Percentiles rank a stretch among this genome's conserved stretches.
Conservation (phyloP, 805 yeast genomes). For the Hyphopichia homilentoma region DNA sequence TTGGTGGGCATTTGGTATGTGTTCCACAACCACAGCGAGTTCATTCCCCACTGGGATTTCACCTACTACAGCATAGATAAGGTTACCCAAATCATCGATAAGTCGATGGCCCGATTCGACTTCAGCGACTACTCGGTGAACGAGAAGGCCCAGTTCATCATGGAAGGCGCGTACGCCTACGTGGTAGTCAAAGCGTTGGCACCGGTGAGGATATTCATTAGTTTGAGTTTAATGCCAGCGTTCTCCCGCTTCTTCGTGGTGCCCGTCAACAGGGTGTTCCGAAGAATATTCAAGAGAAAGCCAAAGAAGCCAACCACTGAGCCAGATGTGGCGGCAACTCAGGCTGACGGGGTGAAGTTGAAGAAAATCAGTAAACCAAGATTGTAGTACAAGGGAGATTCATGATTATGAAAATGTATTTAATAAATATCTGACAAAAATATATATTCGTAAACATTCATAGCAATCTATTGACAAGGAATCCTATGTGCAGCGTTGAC, state of each 20-base stretch:
- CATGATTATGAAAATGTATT: no score
- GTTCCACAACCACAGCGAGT: conserved; percentile 51
- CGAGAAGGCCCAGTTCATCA: conserved; percentile 51
- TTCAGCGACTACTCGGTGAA: conserved; percentile 34
- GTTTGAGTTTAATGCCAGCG: conserved; percentile 54
- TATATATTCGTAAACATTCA: conserved; percentile 2
- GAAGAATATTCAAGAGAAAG: conserved; percentile 3
- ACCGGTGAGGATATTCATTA: conserved; percentile 51
- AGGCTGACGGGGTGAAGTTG: conserved; percentile 6
- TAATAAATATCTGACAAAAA: no score
- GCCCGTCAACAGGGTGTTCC: conserved; percentile 37
- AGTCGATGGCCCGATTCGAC: conserved; percentile 39
- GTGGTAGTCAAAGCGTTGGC: conserved; percentile 59
- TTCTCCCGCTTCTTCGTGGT: conserved; percentile 49
- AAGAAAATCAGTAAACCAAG: conserved; percentile 34
- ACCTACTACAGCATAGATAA: conserved; percentile 60
- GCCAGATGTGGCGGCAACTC: not conserved
- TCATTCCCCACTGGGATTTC: conserved; percentile 46
- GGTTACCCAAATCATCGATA: conserved; percentile 57
- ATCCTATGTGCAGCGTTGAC: no score
- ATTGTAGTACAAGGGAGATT: no score
- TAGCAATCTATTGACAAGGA: no score
- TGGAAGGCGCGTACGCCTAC: conserved; percentile 76
- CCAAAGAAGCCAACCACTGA: conserved; percentile 3
- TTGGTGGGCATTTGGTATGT: conserved; percentile 64